phyloP scores from a whole-genome alignment of 441 rosid species.

The Rhodomyrtus psidioides region DNA sequence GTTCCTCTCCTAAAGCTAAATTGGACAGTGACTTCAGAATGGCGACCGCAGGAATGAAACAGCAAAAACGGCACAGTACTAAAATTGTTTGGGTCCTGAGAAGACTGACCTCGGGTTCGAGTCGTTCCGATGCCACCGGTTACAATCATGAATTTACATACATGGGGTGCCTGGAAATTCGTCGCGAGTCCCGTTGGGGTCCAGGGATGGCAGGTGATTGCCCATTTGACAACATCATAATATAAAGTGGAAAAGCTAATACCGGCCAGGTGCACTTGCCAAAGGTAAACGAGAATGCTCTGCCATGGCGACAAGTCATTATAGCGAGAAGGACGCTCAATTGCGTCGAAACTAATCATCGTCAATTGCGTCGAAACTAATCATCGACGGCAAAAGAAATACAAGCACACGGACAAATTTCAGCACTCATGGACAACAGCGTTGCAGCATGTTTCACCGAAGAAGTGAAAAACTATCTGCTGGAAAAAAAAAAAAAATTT shows the following conservation, averaged over 20 bases:
- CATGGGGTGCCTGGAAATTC: background rate
- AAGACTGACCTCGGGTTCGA: background rate
- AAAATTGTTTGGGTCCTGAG: background rate
- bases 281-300: background rate
- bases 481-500: background rate
- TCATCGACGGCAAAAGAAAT: background rate
- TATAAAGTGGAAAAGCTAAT: background rate
- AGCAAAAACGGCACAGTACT: background rate
- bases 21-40: background rate
- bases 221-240: background rate
- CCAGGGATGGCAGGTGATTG: background rate
- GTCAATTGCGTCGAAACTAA: no score
- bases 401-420: background rate
- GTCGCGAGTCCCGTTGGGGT: background rate
- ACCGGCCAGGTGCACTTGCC: background rate
- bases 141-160: background rate
- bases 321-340: background rate
- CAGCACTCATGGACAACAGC: background rate
- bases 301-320: background rate
- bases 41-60: fast-evolving
- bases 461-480: background rate
- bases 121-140: background rate
- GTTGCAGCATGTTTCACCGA: background rate
- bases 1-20: background rate
- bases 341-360: background rate